phyloP scores from a whole-genome alignment of 2,329 filamentous ascomycete genomes.

The Fusarium brevicatenulatum region DNA sequence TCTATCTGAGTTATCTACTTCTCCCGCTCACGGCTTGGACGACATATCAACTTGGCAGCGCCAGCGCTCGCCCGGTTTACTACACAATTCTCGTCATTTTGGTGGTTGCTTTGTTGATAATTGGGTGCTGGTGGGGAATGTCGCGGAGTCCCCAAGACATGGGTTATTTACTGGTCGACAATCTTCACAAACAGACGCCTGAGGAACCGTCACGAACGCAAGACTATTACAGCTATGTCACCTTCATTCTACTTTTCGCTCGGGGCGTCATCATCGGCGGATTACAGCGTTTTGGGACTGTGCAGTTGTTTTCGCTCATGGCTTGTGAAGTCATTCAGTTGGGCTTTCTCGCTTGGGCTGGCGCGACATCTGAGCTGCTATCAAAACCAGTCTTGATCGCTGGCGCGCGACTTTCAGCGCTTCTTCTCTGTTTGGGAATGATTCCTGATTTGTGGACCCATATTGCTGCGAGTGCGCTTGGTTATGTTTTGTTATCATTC shows the following conservation, averaged over 20 bases:
- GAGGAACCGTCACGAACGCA: slow-evolving; percentile 53
- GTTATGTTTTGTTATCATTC: slow-evolving; percentile 73
- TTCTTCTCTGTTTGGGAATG: slow-evolving; percentile 55
- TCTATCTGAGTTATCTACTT: slow-evolving; percentile 81
- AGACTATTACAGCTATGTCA: slow-evolving; percentile 53
- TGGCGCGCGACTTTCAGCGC: not conserved
- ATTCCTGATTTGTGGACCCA: slow-evolving; percentile 71
- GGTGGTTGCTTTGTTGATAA: slow-evolving; percentile 37
- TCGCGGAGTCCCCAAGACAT: slow-evolving; percentile 38
- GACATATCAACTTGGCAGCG: slow-evolving; percentile 71
- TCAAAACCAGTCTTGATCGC: slow-evolving; percentile 6
- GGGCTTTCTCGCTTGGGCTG: slow-evolving; percentile 61
- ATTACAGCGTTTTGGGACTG: slow-evolving; percentile 20
- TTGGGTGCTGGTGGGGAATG: slow-evolving; percentile 46
- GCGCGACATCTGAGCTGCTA: slow-evolving; percentile 59
- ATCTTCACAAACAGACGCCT: slow-evolving; percentile 73
- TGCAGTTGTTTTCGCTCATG: slow-evolving; percentile 24
- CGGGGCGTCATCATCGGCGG: slow-evolving; percentile 30
- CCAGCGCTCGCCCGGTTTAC: slow-evolving; percentile 31
- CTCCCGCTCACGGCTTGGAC: slow-evolving; percentile 77
- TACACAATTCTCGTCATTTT: slow-evolving; percentile 48
- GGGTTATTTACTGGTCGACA: slow-evolving; percentile 53
- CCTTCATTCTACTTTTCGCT: slow-evolving; percentile 27
- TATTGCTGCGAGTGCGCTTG: slow-evolving; percentile 72
- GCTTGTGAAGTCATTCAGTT: slow-evolving; percentile 30